These are phyloP conservation scores for Lachancea sp. DNA, from an alignment of 805 yeast genomes.

Conservation along the genomic window DNA sequence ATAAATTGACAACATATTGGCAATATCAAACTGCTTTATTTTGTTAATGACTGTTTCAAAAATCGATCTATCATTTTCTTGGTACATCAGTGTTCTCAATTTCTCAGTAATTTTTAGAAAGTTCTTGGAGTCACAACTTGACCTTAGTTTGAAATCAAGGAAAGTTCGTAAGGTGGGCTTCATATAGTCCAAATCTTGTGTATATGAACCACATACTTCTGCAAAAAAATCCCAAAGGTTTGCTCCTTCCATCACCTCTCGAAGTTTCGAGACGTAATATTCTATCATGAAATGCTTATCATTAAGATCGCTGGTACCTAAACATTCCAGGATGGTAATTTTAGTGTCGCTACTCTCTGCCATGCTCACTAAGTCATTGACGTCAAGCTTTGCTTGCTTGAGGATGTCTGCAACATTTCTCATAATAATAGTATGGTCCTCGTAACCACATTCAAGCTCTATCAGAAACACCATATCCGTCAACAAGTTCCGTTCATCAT, in stretches of 20 bases:
- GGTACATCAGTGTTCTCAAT: slow-evolving; percentile 1
- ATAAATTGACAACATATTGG: slow-evolving; percentile 14
- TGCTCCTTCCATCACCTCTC: slow-evolving; percentile 14
- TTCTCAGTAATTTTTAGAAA: slow-evolving; percentile 1
- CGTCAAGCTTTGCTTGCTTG: slow-evolving; percentile 9
- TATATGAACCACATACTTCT: slow-evolving; percentile 17
- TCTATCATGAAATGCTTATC: slow-evolving; percentile 24
- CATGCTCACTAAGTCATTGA: slow-evolving; percentile 15
- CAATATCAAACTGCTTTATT: slow-evolving; percentile 17
- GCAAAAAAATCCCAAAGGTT: slow-evolving; percentile 19
- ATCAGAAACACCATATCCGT: slow-evolving; percentile 17
- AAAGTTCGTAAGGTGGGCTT: slow-evolving; percentile 20
- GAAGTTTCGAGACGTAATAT: slow-evolving; percentile 23
- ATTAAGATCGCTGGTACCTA: slow-evolving; percentile 16
- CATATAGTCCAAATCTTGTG: slow-evolving; percentile 20
- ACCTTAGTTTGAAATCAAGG: slow-evolving; percentile 17
- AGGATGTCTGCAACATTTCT: slow-evolving; percentile 12
- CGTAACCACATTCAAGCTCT: neutral
- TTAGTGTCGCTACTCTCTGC: slow-evolving; percentile 16
- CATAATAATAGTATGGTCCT: slow-evolving; percentile 6
- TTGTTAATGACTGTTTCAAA: slow-evolving; percentile 7
- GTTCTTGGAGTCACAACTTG: slow-evolving; percentile 5
- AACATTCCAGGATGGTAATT: slow-evolving; percentile 22
- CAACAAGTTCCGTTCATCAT: neutral
- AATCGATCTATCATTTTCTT: slow-evolving; percentile 3